These are phyloP conservation scores for Penicillium flavigenum DNA, from an alignment of 495 filamentous ascomycete genomes.

Conservation along the genomic window DNA sequence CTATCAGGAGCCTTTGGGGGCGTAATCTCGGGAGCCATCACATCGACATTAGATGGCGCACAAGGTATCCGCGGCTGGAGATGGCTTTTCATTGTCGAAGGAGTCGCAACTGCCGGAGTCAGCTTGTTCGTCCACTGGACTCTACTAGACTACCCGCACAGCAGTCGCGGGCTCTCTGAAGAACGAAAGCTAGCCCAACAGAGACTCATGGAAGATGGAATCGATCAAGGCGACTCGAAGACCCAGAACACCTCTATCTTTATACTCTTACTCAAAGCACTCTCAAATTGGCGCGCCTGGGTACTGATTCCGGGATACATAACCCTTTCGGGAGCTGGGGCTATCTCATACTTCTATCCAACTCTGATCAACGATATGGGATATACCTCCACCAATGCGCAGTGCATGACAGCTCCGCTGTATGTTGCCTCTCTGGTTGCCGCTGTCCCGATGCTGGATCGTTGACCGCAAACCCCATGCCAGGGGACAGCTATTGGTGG, in stretches of 20 bases:
- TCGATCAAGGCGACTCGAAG: background rate
- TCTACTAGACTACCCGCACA: constrained; percentile 9
- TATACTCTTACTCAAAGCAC: background rate
- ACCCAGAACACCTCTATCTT: background rate
- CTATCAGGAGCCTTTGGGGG: constrained; percentile 46
- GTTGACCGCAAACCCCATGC: background rate
- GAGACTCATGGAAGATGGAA: constrained; percentile 5
- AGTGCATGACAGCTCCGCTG: constrained; percentile 40
- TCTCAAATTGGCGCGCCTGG: constrained; percentile 10
- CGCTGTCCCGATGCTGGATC: background rate
- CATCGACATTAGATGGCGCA: constrained; percentile 33
- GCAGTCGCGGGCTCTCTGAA: constrained; percentile 3
- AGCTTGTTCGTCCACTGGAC: constrained; percentile 17
- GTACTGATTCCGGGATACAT: constrained; percentile 5
- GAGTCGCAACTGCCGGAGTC: constrained; percentile 20
- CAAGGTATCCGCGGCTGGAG: constrained; percentile 46
- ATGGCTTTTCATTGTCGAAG: constrained; percentile 43
- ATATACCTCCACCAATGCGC: constrained; percentile 34
- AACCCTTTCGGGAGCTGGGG: constrained; percentile 1
- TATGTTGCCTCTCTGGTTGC: constrained; percentile 33
- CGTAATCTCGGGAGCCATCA: constrained; percentile 44
- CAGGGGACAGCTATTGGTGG: background rate
- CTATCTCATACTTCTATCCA: constrained; percentile 41
- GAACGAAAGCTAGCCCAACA: constrained; percentile 4
- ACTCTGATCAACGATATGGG: constrained; percentile 45